Percentiles rank a stretch among this genome's conserved stretches.
Conservation (phyloP, 306 rosid genomes). For the Cucumis cinereus region DNA sequence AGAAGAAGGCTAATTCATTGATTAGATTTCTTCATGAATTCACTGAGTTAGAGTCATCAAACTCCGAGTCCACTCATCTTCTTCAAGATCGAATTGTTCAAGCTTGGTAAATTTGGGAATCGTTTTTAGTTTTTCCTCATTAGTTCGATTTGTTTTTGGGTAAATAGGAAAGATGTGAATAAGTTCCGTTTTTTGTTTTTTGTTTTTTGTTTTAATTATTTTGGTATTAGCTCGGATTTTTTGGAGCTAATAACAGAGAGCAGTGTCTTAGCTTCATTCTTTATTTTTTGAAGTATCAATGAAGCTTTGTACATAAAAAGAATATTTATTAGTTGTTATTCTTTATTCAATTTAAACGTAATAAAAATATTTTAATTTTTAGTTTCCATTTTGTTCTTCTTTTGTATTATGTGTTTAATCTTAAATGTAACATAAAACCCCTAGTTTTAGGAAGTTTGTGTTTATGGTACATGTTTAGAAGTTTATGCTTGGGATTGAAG, state of each 20-base stretch:
- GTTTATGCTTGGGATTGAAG: no score
- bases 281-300: not conserved
- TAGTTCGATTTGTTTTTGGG: not conserved
- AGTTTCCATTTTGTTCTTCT: no score
- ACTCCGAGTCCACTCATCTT: slow-evolving; percentile 16
- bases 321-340: not conserved
- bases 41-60: slow-evolving; percentile 41
- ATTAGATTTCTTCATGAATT: slow-evolving; percentile 57
- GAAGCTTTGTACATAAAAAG: not conserved
- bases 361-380: not conserved
- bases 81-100: slow-evolving; percentile 43
- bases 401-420: no score
- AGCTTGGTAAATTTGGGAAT: slow-evolving; percentile 39
- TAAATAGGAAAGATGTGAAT: slow-evolving; percentile 6
- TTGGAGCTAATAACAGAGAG: not conserved
- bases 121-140: slow-evolving; percentile 7
- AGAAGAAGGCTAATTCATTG: slow-evolving; percentile 55
- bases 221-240: slow-evolving; percentile 6
- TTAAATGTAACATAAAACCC: no score
- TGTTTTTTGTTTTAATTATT: not conserved
- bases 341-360: not conserved
- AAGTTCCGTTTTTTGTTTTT: not conserved
- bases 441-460: no score
- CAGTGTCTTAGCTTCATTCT: not conserved
- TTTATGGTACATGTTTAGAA: no score